phyloP scores from a whole-genome alignment of 1,139 yeast genomes.

The Pichia norvegensis region DNA sequence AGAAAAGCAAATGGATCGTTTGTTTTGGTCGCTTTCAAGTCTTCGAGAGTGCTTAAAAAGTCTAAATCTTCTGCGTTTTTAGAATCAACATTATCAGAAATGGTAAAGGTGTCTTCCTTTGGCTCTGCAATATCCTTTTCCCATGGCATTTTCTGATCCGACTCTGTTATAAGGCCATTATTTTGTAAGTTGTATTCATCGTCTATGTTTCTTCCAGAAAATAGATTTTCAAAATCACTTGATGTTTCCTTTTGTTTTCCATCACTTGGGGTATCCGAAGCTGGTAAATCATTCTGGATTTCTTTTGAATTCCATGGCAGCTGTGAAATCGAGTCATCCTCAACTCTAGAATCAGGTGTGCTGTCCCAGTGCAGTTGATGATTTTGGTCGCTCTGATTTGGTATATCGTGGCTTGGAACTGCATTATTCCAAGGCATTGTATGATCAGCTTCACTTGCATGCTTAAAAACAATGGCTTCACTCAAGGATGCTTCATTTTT shows the following conservation, averaged over 20 bases:
- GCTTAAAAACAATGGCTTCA: background rate
- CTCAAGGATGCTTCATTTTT: background rate
- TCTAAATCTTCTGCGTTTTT: background rate
- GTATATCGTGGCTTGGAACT: background rate
- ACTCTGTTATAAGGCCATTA: background rate
- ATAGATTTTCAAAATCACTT: too few species aligned
- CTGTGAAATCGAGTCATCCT: too few species aligned
- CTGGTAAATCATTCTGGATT: too few species aligned
- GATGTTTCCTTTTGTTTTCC: too few species aligned
- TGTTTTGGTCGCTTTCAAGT: background rate
- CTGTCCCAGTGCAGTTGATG: background rate
- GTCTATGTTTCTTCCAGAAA: too few species aligned
- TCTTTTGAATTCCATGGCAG: too few species aligned
- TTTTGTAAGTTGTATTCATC: too few species aligned
- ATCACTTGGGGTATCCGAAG: too few species aligned
- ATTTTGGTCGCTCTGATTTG: background rate
- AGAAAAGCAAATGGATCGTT: background rate
- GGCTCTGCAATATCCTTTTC: background rate
- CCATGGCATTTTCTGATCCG: slow-evolving; percentile 8
- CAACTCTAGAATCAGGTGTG: background rate
- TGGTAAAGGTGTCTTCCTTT: background rate
- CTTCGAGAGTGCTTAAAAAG: background rate
- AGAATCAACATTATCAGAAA: background rate
- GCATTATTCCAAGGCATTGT: slow-evolving; percentile 8
- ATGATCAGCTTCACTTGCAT: background rate